phyloP scores from a whole-genome alignment of 345 rosid genomes.

The Eucalyptus shirleyi region DNA sequence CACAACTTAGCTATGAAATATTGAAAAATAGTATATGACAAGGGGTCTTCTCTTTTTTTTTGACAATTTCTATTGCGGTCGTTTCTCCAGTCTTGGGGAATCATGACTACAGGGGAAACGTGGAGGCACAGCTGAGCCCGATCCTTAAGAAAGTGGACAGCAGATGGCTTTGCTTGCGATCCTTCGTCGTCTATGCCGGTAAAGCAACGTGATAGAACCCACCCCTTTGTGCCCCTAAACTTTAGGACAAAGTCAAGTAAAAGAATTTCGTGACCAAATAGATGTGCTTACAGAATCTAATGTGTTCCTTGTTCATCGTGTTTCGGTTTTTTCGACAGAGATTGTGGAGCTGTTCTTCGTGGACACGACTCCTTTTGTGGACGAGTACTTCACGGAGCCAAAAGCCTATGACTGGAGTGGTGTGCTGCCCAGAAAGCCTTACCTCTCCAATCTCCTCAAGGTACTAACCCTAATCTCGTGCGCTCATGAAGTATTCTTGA shows the following conservation, averaged over 20 bases:
- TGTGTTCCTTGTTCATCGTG: background rate
- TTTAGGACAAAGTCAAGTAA: background rate
- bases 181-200: slow-evolving; percentile 39
- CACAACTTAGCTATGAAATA: background rate
- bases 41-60: background rate
- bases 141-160: slow-evolving; percentile 17
- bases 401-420: slow-evolving; percentile 31
- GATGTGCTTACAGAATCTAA: background rate
- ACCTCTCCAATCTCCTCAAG: slow-evolving; percentile 12
- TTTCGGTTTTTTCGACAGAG: background rate
- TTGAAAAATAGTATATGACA: background rate
- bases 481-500: background rate
- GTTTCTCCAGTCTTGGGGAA: slow-evolving; percentile 43
- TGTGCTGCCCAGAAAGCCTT: slow-evolving; percentile 6
- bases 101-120: slow-evolving; percentile 59
- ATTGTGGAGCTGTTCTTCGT: slow-evolving; percentile 27
- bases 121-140: slow-evolving; percentile 42
- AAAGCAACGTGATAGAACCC: background rate
- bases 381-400: slow-evolving; percentile 13
- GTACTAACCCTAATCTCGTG: background rate
- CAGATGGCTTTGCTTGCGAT: slow-evolving; percentile 49
- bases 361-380: slow-evolving; percentile 36
- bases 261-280: background rate
- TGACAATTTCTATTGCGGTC: background rate
- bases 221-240: background rate